These are phyloP conservation scores for Cystofilobasidium ferigula DNA, from an alignment of 768 basidiomycete genomes.

Conservation along the genomic window DNA sequence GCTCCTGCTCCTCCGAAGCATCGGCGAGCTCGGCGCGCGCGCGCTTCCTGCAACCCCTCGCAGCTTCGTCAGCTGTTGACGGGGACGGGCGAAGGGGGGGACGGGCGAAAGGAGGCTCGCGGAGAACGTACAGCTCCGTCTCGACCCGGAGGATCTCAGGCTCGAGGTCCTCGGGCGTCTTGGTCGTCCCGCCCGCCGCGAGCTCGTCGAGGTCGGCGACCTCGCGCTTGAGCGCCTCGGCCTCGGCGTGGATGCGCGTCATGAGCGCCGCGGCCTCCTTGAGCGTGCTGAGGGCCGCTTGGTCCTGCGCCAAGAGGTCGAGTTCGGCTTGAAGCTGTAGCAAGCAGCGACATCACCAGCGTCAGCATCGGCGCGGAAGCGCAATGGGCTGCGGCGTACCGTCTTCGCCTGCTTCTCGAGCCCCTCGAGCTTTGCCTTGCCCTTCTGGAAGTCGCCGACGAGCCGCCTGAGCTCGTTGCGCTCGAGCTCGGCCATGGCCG, in stretches of 20 bases:
- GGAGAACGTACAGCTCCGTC: slow-evolving; percentile 4
- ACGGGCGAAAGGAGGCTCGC: not conserved
- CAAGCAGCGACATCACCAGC: not conserved
- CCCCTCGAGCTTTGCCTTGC: slow-evolving; percentile 32
- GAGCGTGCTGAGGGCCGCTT: slow-evolving; percentile 50
- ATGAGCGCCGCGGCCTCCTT: slow-evolving; percentile 55
- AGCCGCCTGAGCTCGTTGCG: slow-evolving; percentile 50
- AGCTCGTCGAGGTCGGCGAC: slow-evolving; percentile 46
- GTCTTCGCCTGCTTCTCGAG: slow-evolving; percentile 51
- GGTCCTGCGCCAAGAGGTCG: slow-evolving; percentile 48
- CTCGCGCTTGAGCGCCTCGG: slow-evolving; percentile 27
- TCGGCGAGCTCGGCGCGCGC: not conserved
- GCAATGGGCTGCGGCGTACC: slow-evolving; percentile 43
- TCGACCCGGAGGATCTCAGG: slow-evolving; percentile 41
- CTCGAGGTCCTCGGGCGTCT: slow-evolving; percentile 78
- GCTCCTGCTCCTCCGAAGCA: not conserved
- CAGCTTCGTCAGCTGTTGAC: no score
- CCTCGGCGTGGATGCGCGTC: slow-evolving; percentile 42
- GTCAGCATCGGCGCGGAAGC: no score
- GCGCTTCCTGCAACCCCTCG: not conserved
- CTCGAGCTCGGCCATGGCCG: slow-evolving; percentile 35
- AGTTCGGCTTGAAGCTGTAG: slow-evolving; percentile 48
- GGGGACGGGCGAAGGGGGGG: no score
- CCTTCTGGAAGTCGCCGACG: slow-evolving; percentile 45
- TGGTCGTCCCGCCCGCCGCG: slow-evolving; percentile 58